A percentile compares a stretch with the other conserved stretches of the same genome.
phyloP scores from a whole-genome alignment of 169 alveolate genomes.

The Plasmodium reichenowi region DNA sequence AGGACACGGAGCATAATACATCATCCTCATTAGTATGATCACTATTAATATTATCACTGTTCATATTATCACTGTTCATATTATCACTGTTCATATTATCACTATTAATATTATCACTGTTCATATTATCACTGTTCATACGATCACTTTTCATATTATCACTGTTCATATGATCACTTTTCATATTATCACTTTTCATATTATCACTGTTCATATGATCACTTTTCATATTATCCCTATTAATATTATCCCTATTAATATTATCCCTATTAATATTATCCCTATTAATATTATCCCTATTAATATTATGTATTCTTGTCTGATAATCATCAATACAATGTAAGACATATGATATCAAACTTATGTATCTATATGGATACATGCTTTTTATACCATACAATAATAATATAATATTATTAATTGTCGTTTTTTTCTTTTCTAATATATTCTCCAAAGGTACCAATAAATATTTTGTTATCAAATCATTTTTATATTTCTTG shows the following conservation, averaged over 20 bases:
- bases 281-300: background rate
- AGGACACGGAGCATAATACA: background rate
- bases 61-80: background rate
- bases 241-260: background rate
- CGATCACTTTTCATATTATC: background rate
- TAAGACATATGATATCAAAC: constrained; percentile 13
- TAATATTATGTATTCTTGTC: background rate
- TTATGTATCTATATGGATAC: constrained; percentile 53
- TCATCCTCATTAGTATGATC: background rate
- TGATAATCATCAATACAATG: background rate
- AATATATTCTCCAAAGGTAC: constrained; percentile 23
- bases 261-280: background rate
- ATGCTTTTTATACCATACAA: constrained; percentile 37
- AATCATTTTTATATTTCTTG: constrained; percentile 12
- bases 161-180: too few relatives aligned
- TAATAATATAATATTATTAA: constrained; percentile 3
- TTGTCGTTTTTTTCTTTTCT: background rate
- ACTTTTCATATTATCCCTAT: background rate
- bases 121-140: background rate
- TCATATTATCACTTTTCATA: background rate
- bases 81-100: background rate
- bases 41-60: background rate
- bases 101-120: background rate
- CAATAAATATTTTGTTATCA: constrained; percentile 37
- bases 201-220: background rate